Evolutionary conservation across 441 rosid genomes (phyloP).

Genomic region (Daphne laureola): DNA sequence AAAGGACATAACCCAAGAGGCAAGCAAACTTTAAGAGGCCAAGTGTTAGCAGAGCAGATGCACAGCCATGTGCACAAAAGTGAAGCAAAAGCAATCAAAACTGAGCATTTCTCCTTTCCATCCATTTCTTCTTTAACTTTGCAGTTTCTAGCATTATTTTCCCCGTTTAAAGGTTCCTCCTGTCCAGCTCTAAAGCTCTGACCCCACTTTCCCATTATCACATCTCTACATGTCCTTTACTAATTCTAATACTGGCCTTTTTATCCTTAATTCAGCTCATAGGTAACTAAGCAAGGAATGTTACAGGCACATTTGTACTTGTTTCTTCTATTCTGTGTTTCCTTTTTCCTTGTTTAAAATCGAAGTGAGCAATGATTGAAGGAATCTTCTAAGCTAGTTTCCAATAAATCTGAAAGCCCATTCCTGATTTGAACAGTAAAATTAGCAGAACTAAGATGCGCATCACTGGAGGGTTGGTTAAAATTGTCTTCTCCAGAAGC

Average conservation of each 20-base stretch:
- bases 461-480: constrained; percentile 58
- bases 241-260: constrained; percentile 6
- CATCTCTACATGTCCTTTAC: constrained; percentile 15
- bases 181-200: constrained; percentile 54
- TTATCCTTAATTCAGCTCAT: constrained; percentile 2
- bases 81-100: constrained; percentile 15
- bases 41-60: constrained; percentile 15
- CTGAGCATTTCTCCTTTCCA: constrained; percentile 11
- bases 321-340: no score
- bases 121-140: constrained; percentile 12
- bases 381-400: constrained; percentile 17
- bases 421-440: constrained; percentile 13
- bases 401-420: constrained; percentile 15
- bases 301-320: constrained; percentile 17
- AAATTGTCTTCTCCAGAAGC: constrained; percentile 59
- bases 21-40: constrained; percentile 36
- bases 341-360: constrained; percentile 3
- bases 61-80: constrained; percentile 48
- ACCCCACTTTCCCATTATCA: constrained; percentile 11
- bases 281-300: constrained; percentile 17
- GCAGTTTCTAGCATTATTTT: constrained; percentile 20
- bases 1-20: constrained; percentile 25
- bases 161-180: constrained; percentile 13
- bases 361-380: constrained; percentile 16
- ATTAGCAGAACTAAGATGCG: constrained; percentile 47